Base-by-base conservation (phyloP, 2,329 filamentous ascomycete species). In the Paecilomyces variotii region DNA sequence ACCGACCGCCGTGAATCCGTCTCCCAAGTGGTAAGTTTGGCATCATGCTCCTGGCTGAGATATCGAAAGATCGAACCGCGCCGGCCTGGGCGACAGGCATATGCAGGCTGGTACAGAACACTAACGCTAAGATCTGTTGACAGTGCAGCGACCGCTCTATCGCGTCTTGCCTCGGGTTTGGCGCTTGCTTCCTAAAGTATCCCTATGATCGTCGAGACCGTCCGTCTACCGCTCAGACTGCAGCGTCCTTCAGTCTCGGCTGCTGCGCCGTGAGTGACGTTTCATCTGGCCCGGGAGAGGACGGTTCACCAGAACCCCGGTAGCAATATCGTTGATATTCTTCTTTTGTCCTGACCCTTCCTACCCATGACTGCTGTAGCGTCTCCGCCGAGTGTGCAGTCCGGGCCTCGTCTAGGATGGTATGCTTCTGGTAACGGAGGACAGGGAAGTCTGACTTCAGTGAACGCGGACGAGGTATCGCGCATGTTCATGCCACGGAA, bases 401-500 rank as follows among this genome's bases (percentile, higher is more conserved):
- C 81, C 70, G 79, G 81, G 69, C 78, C 81, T 70, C 80, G 78
- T 72, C 77, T 82, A 76, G 81, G 81, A 84, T 86, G 84, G 84
- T 84, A 79, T 74, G 76, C 67, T 63, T 65, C 76, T 78, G 70
- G 76, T 79, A 80, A 82, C 75, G 78, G 77, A 75, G 78, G 79
- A 71, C 78, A 82, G 77, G 85, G 82, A 78, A 80, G 81, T 72
- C 77, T 84, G 67, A 81, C 83, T 79, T 82, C 87, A 71, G 89
- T 91, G 85, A 90, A 88, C 77, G 79, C 87, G 73, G 91, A 96
- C 79, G 90, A 96, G 76, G 85, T 88, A 65, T 86, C 88, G 78
- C 87, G 88, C 74, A 92, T 96, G 84, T 90, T 95, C 74, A 87
- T 90, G 83, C 89, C 90, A 70, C 90, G 91, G 68, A 97, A 96